These are phyloP conservation scores for Manihot esculenta DNA, from an alignment of 441 rosid genomes.

Conservation along the genomic window DNA sequence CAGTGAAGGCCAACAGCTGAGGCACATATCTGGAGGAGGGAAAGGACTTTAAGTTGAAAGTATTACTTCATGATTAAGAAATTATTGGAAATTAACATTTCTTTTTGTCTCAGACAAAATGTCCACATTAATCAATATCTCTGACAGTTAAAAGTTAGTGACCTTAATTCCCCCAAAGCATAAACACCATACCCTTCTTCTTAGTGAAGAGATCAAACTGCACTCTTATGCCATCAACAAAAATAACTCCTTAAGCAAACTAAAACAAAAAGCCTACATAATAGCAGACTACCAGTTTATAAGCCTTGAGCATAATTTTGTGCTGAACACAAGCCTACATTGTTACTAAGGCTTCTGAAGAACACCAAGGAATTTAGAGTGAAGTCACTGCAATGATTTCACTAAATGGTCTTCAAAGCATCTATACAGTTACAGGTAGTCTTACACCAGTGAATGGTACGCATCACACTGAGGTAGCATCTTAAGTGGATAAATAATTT, in stretches of 20 bases:
- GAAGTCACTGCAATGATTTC: slow-evolving; percentile 4
- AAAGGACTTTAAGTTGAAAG: not conserved
- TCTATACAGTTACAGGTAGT: not conserved
- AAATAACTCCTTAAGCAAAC: not conserved
- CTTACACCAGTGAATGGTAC: not conserved
- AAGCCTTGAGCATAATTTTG: not conserved
- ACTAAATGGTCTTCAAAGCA: not conserved
- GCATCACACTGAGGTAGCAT: not conserved
- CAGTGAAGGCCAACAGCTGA: not conserved
- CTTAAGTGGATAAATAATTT: not conserved
- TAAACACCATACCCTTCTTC: not conserved
- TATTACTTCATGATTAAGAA: not conserved
- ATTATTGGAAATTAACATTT: not conserved
- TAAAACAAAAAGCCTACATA: not conserved
- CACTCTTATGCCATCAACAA: not conserved
- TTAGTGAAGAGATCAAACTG: not conserved
- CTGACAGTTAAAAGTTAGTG: not conserved
- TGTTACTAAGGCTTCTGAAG: not conserved
- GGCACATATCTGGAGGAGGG: not conserved
- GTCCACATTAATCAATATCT: not conserved
- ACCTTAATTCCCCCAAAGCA: not conserved
- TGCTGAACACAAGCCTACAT: not conserved
- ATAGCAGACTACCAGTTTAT: not conserved
- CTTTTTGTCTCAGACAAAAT: not conserved
- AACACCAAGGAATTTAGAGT: not conserved